Percentiles rank a stretch among this genome's conserved stretches.
phyloP scores from a whole-genome alignment of 2,329 filamentous ascomycete species.

The Helicocarpus griseus region DNA sequence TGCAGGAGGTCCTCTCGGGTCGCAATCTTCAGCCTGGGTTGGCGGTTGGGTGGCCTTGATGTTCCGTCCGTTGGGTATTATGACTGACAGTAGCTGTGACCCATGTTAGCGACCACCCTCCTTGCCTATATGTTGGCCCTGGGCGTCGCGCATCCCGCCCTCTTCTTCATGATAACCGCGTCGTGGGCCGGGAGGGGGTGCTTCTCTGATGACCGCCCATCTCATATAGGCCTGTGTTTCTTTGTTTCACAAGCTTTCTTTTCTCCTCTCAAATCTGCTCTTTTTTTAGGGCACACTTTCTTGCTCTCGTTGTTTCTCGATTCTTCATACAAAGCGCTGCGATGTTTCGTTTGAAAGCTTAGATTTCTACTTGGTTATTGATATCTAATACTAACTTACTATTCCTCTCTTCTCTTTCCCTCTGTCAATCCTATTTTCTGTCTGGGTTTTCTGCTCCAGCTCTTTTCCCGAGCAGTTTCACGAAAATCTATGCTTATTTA shows the following conservation, averaged over 20 bases:
- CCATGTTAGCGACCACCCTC: not conserved
- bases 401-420: not conserved
- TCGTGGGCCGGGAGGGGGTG: not conserved
- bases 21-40: not conserved
- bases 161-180: not conserved
- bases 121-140: not conserved
- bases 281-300: not conserved
- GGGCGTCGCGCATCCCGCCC: not conserved
- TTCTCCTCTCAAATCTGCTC: not conserved
- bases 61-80: not conserved
- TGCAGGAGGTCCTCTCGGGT: not conserved
- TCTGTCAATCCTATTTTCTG: not conserved
- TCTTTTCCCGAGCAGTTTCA: not conserved
- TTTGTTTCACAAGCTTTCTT: not conserved
- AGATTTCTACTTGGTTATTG: not conserved
- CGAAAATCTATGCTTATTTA: not conserved
- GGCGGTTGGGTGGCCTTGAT: not conserved
- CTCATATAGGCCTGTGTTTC: not conserved
- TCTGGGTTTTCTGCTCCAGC: not conserved
- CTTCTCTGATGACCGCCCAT: not conserved
- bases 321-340: not conserved
- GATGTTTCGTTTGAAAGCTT: slow-evolving; percentile 1
- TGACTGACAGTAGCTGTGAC: not conserved
- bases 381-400: not conserved
- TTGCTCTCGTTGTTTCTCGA: not conserved